phyloP scores from a whole-genome alignment of 2,329 filamentous ascomycete genomes.

The Ambrosiella beaveri region DNA sequence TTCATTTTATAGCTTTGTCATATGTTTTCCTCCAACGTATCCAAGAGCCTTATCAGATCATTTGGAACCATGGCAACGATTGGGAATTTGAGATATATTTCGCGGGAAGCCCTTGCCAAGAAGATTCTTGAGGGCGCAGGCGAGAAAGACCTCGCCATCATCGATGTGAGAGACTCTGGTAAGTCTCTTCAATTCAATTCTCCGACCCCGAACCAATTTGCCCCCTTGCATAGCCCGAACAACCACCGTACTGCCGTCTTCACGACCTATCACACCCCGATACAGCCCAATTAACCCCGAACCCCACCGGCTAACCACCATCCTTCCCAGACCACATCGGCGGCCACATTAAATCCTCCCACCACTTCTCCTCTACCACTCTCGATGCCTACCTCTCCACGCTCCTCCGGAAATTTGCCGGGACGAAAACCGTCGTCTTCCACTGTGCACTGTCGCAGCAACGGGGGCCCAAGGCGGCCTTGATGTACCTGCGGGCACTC shows the following conservation, averaged over 20 bases:
- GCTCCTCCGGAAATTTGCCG: slow-evolving; percentile 58
- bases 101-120: slow-evolving; percentile 48
- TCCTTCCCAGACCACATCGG: slow-evolving; percentile 57
- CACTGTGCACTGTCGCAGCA: slow-evolving; percentile 89
- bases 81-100: slow-evolving; percentile 47
- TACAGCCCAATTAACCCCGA: no score
- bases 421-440: slow-evolving; percentile 75
- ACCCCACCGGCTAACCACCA: no score
- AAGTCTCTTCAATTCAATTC: slow-evolving; percentile 15
- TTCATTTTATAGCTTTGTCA: neutral
- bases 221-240: no score
- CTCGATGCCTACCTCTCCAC: slow-evolving; percentile 66
- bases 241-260: no score
- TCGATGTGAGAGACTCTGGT: slow-evolving; percentile 83
- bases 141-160: slow-evolving; percentile 42
- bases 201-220: no score
- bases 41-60: neutral
- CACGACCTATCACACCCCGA: no score
- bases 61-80: slow-evolving; percentile 31
- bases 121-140: slow-evolving; percentile 36
- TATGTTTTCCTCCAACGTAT: neutral
- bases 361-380: slow-evolving; percentile 54
- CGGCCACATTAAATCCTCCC: slow-evolving; percentile 66
- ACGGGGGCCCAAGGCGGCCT: slow-evolving; percentile 67
- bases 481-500: slow-evolving; percentile 48